Base-by-base conservation (phyloP, 2,329 filamentous ascomycete species). In the Beauveria scarabaeidicola region DNA sequence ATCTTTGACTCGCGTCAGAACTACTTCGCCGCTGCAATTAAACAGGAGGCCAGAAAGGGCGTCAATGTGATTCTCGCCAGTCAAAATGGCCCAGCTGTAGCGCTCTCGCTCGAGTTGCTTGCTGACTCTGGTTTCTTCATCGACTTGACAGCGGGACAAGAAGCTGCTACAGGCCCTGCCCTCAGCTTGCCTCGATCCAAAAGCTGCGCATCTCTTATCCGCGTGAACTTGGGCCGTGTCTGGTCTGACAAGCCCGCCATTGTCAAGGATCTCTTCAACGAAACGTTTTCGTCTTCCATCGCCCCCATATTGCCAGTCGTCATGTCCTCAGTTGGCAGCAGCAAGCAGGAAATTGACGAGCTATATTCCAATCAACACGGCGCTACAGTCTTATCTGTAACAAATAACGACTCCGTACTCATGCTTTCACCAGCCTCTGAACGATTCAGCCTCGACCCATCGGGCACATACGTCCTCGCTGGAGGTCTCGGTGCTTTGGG, bases 401-500 rank as follows among this genome's bases (percentile, higher is more conserved):
- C 3, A 3, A 29, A 11, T 10, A 29, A 29, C 10, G 29, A 29
- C 10, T 29, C 29, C 10, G 29, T 29, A 11, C 29, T 10, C 29
- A 29, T 29, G 29, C 29, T 29, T 29, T 10, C 29, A 29, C 29
- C 29, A 11, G 29, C 10, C 29, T 11, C 29, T 3, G 29, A 29
- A 29, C 29, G 3, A 29, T 29, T 29, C 29, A 29, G 29, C 10
- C 56, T 61, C 23, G 55, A 54, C 23, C 41, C 41, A 19, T 43
- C 21, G 41, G 9, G 25, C 15, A 61, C 62, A 21, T 63, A 63
- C 36, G 58, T 63, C 23, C 48, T 63, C 6, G 59, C 53, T 41
- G 63, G 63, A 50, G 63, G 62, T 29, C 36, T 63, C 17, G 62
- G 62, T 44, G 62, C 61, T 46, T 47, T 64, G 19, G 58, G 60